Base-by-base conservation (phyloP, 495 filamentous ascomycete genomes). In the Neurospora terricola region DNA sequence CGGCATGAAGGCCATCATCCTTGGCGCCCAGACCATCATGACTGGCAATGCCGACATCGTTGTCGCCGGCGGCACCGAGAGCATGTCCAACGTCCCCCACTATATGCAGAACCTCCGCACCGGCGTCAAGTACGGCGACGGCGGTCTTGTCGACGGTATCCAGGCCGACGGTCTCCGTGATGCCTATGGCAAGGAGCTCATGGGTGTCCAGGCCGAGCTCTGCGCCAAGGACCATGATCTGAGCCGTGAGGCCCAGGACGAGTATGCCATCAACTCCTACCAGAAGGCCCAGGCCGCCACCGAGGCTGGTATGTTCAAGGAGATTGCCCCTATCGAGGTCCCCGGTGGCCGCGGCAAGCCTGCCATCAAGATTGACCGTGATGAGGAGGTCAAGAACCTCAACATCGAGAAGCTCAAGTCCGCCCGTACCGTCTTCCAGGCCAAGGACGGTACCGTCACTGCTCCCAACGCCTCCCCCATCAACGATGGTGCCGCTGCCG, bases 11-110 rank as follows among this genome's bases (percentile, higher is more conserved):
- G 94, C 96, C 73, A 91, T 98, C 82, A 95, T 97, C 75, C 88
- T 99, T 72, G 96, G 92, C 70, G 91, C 96, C 36, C 96, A 98
- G 85, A 97, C 94, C 74, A 98, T 99, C 82, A 94, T 97, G 78
- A 97, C 94, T 38, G 94, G 96, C 74, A 96, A 91, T 78, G 94
- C 96, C 75, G 90, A 92, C 72, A 88, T 96, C 75, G 90, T 98
- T 45, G 91, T 99, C 18, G 96, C 93, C 54, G 96, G 95, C 77
- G 96, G 96, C 73, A 88, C 94, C 73, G 96, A 99, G 86, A 96
- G 93, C 83, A 99, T 99, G 96, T 94, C 93, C 75, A 98, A 98
- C 85, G 87, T 90, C 69, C 96, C 96, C n/a, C 94, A 98, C 84
- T 99, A 99, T 85, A 89, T 97, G 62, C 93, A 93, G 62, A 91